Conservation (phyloP, 805 yeast species). For the Teunomyces stri region DNA sequence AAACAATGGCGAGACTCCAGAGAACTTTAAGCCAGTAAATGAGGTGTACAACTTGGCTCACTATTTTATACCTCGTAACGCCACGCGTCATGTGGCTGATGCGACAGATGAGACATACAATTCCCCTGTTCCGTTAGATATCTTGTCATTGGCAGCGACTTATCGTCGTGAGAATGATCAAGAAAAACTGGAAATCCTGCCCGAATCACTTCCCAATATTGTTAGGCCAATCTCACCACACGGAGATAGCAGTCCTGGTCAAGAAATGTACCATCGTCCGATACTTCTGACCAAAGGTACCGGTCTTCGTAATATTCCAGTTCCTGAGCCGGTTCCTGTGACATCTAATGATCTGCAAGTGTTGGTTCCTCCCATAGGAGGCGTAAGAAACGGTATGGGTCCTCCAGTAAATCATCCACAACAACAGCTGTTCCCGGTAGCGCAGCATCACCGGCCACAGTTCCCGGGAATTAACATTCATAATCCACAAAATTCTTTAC, state of each 20-base stretch:
- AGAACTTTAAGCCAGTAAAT: slow-evolving; percentile 15
- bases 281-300: neutral
- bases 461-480: no score
- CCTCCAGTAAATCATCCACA: neutral
- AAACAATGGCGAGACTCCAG: slow-evolving; percentile 17
- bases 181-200: neutral
- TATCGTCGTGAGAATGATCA: slow-evolving; percentile 24
- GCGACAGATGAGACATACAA: slow-evolving; percentile 3
- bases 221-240: neutral
- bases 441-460: no score
- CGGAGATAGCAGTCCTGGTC: neutral
- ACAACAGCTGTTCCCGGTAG: neutral
- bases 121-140: slow-evolving; percentile 35
- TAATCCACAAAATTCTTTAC: neutral
- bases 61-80: neutral
- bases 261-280: neutral
- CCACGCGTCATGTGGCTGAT: neutral
- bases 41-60: slow-evolving; percentile 1
- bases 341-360: neutral
- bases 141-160: slow-evolving; percentile 41
- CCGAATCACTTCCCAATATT: neutral
- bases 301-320: neutral
- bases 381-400: neutral
- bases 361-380: neutral
- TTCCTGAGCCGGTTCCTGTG: neutral